A percentile compares a stretch with the other conserved stretches of the same genome.
Evolutionary conservation across 768 basidiomycete species (phyloP).

Genomic region (Collybia sp.): DNA sequence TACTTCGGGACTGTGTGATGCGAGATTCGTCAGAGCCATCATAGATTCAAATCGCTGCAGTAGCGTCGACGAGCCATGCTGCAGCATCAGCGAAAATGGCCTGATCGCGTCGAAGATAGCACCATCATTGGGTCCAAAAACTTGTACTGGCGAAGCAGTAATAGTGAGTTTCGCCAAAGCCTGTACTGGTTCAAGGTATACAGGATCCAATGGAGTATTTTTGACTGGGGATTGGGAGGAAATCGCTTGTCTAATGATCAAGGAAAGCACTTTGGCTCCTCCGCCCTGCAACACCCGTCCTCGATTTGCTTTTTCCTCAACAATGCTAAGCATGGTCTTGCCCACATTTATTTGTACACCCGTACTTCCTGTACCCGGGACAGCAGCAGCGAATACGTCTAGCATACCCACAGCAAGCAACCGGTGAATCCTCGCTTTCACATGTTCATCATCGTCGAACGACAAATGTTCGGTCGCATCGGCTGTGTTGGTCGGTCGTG

Average conservation of each 20-base stretch:
- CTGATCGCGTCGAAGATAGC: slow-evolving; percentile 79
- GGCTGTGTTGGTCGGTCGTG: slow-evolving; percentile 32
- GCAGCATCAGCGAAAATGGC: slow-evolving; percentile 72
- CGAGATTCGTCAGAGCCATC: slow-evolving; percentile 95
- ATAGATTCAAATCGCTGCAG: slow-evolving; percentile 89
- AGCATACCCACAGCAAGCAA: slow-evolving; percentile 62
- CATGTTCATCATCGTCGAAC: slow-evolving; percentile 64
- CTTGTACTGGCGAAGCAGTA: slow-evolving; percentile 83
- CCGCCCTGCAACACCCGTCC: slow-evolving; percentile 75
- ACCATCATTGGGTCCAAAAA: slow-evolving; percentile 83
- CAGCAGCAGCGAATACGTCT: slow-evolving; percentile 53
- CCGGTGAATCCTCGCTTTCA: slow-evolving; percentile 53
- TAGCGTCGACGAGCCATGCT: slow-evolving; percentile 60
- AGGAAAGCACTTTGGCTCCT: slow-evolving; percentile 62
- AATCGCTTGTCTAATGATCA: slow-evolving; percentile 48
- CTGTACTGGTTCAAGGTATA: slow-evolving; percentile 67
- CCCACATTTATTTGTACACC: slow-evolving; percentile 57
- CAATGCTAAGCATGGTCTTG: slow-evolving; percentile 61
- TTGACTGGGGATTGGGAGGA: slow-evolving; percentile 17
- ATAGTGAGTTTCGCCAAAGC: slow-evolving; percentile 92
- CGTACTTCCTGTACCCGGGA: slow-evolving; percentile 55
- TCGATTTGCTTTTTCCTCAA: slow-evolving; percentile 75
- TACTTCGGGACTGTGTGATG: slow-evolving; percentile 66
- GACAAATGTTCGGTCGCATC: slow-evolving; percentile 21
- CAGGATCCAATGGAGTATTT: slow-evolving; percentile 28